Conservation (phyloP, 371 early-diverging fungal species). For the Mucor saturninus region DNA sequence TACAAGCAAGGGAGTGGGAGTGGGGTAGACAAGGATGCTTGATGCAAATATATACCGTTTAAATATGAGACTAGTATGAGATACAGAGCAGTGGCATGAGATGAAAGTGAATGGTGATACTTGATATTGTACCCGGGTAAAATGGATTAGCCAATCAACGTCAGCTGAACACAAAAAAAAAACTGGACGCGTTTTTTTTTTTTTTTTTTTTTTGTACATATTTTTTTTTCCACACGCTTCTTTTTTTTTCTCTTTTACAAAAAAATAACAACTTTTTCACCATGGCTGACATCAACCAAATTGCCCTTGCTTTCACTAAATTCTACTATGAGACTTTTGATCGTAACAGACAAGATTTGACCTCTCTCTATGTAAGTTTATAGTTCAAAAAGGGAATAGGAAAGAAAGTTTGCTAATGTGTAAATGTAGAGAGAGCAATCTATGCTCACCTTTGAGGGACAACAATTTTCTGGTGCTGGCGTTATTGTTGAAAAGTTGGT, state of each 20-base stretch:
- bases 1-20: too few species aligned
- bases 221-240: not conserved
- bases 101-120: too few species aligned
- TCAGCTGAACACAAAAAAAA: too few species aligned
- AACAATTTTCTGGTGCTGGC: constrained; percentile 58
- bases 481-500: constrained; percentile 78
- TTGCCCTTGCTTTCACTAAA: constrained; percentile 77
- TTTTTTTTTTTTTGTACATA: not conserved
- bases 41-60: too few species aligned
- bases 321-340: constrained; percentile 91
- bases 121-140: too few species aligned
- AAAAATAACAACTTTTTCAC: not conserved
- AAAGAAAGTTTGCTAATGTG: not conserved
- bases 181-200: not conserved
- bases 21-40: too few species aligned
- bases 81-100: too few species aligned
- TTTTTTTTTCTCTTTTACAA: not conserved
- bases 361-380: constrained; percentile 81
- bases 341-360: constrained; percentile 60
- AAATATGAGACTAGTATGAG: too few species aligned
- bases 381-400: not conserved
- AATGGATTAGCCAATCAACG: too few species aligned
- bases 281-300: constrained; percentile 35
- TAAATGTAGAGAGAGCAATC: constrained; percentile 70
- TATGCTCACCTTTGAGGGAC: constrained; percentile 89